Conservation (phyloP, 176 grass and related monocot genomes). For the Canna indica region DNA sequence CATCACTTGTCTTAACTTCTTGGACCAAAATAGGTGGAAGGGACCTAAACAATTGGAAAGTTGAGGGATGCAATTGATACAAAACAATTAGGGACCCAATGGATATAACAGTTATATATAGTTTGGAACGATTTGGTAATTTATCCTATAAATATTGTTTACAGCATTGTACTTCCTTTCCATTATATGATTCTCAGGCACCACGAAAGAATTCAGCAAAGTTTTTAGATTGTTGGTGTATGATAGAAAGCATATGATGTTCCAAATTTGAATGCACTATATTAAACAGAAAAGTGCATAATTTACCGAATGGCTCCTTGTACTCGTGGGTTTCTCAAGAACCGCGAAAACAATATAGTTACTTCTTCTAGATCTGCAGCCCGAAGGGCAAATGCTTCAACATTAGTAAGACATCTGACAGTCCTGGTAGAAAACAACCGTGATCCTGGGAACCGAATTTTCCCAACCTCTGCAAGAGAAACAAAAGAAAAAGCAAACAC, state of each 20-base stretch:
- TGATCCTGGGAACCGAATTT: conserved; percentile 57
- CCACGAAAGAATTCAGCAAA: too few species aligned
- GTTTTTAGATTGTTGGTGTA: neutral
- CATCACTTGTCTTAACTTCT: too few species aligned
- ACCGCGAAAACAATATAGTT: conserved; percentile 52
- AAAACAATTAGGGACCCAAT: too few species aligned
- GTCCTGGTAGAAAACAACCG: conserved; percentile 74
- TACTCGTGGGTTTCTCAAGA: conserved; percentile 77
- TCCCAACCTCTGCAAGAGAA: conserved; percentile 50
- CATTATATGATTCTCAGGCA: too few species aligned
- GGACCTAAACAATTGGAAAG: too few species aligned
- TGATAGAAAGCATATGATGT: neutral
- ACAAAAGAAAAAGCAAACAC: neutral
- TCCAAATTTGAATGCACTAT: neutral
- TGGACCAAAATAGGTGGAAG: too few species aligned
- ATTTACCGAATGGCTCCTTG: conserved; percentile 60
- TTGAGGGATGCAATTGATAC: too few species aligned
- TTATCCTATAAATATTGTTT: too few species aligned
- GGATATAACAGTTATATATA: too few species aligned
- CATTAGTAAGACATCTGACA: conserved; percentile 75
- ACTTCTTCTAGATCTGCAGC: conserved; percentile 86
- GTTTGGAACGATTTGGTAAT: too few species aligned
- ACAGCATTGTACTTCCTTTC: too few species aligned
- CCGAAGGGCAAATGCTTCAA: conserved; percentile 81
- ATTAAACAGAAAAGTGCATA: neutral